Conservation (phyloP, 2,329 filamentous ascomycete genomes). For the Curvularia hawaiiensis region DNA sequence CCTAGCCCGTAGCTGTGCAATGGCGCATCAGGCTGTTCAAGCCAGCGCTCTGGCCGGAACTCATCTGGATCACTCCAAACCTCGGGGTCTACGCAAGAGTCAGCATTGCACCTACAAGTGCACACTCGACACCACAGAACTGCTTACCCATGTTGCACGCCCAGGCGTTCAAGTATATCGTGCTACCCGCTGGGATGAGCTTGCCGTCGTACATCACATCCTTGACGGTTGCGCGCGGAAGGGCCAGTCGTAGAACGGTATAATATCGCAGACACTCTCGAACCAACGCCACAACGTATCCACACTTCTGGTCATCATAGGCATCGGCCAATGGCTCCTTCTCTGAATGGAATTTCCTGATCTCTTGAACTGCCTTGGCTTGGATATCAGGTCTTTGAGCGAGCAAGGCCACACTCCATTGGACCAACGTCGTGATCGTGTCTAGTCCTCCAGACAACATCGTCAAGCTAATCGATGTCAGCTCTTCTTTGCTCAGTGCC, state of each 20-base stretch:
- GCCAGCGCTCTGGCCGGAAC: conserved; percentile 67
- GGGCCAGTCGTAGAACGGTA: conserved; percentile 65
- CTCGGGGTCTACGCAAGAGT: conserved; percentile 50
- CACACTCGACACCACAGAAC: conserved; percentile 21
- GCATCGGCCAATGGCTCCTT: conserved; percentile 64
- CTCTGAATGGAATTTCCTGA: conserved; percentile 58
- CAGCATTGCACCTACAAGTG: not conserved
- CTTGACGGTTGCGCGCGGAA: conserved; percentile 66
- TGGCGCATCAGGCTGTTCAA: conserved; percentile 66
- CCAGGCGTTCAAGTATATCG: conserved; percentile 71
- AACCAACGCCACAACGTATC: conserved; percentile 67
- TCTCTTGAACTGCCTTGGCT: conserved; percentile 62
- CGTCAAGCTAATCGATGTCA: conserved; percentile 69
- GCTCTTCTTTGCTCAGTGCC: conserved; percentile 65
- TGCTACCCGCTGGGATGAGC: conserved; percentile 65
- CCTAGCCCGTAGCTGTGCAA: conserved; percentile 70
- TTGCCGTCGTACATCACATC: conserved; percentile 64
- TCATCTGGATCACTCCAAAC: conserved; percentile 64
- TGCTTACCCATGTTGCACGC: conserved; percentile 71
- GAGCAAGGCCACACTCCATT: conserved; percentile 67
- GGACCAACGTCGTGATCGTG: conserved; percentile 68
- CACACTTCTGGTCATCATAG: conserved; percentile 67
- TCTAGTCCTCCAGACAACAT: conserved; percentile 72
- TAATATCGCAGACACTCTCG: conserved; percentile 67
- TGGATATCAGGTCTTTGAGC: conserved; percentile 67